Percentiles rank a stretch among this genome's conserved stretches.
These are phyloP conservation scores for Cruciata laevipes DNA, from an alignment of 257 asterid species.

Conservation along the genomic window DNA sequence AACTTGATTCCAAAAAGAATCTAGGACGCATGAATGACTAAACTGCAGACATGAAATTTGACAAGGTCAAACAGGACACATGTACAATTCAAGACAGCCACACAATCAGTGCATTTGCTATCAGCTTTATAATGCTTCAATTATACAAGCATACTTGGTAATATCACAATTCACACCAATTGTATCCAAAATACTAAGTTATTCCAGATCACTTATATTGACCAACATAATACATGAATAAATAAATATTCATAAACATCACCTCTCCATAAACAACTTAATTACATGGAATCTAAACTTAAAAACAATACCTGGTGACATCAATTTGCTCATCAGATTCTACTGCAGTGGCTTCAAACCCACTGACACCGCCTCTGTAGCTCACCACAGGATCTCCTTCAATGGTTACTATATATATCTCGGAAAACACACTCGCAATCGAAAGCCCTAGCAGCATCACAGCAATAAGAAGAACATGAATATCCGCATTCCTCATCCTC, in stretches of 20 bases:
- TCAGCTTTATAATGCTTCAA: background rate
- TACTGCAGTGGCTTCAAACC: constrained; percentile 91
- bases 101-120: background rate
- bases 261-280: background rate
- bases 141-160: background rate
- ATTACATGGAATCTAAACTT: background rate
- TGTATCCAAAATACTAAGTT: background rate
- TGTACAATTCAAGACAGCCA: background rate
- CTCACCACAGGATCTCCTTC: constrained; percentile 97
- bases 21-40: background rate
- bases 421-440: constrained; percentile 42
- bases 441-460: constrained; percentile 35
- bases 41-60: constrained; percentile 1
- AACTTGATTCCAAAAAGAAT: background rate
- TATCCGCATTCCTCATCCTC: constrained; percentile 43
- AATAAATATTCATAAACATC: background rate
- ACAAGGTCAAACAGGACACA: background rate
- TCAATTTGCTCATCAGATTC: constrained; percentile 79
- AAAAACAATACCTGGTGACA: constrained; percentile 51
- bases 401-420: constrained; percentile 68
- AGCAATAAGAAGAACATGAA: constrained; percentile 23
- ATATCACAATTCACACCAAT: background rate
- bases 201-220: constrained; percentile 4
- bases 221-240: background rate
- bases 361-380: constrained; percentile 74